Base-by-base conservation (phyloP, 2,329 filamentous ascomycete species). In the Colletotrichum somersetense region DNA sequence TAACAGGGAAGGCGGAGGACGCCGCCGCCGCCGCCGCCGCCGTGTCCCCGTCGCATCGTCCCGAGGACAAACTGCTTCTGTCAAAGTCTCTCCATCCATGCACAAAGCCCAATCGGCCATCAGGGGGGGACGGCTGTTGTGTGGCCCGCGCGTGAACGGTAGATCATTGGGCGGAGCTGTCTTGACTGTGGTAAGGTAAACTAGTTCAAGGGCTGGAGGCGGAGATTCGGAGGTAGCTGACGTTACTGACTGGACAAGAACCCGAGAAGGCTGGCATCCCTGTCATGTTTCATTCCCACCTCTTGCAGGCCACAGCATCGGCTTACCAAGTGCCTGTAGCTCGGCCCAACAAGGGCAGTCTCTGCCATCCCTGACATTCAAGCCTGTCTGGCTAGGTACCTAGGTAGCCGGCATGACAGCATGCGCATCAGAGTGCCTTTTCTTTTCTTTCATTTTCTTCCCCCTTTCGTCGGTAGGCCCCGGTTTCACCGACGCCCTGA, bases 401-500 rank as follows among this genome's bases (percentile, higher is more conserved):
- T 62, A 67, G 35, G 35, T 10, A 38, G 35, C 8, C 35, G 35
- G 35, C 35, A 38, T 38, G 35, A 38, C 35, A 38, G 35, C 35
- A 10, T 38, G 35, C 64, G 70, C 67, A 72, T 74, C 48, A 70
- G 70, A 66, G 71, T 70, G 46, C 46, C 46, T 48, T 48, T 48
- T 12, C 46, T 73, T 44, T 66, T 26, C 23, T 5, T 23, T 40
- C 23, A 7, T 58, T 6, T 42, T 18, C 16, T 44, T 23, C 16
- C 20, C n/a, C 55, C 55, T 57, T 57, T 64, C 57, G 73, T 74
- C 73, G 75, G 63, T 56, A 63, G 72, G 74, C 75, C 70, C 74
- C 73, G 71, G 70, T 76, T 71, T 76, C 59, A 74, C 73, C 70
- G 73, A 71, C n/a, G 69, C 52, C 65, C n/a, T 65, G 48, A 23